These are phyloP conservation scores for Artomyces pyxidatus DNA, from an alignment of 768 basidiomycete genomes.

Conservation along the genomic window DNA sequence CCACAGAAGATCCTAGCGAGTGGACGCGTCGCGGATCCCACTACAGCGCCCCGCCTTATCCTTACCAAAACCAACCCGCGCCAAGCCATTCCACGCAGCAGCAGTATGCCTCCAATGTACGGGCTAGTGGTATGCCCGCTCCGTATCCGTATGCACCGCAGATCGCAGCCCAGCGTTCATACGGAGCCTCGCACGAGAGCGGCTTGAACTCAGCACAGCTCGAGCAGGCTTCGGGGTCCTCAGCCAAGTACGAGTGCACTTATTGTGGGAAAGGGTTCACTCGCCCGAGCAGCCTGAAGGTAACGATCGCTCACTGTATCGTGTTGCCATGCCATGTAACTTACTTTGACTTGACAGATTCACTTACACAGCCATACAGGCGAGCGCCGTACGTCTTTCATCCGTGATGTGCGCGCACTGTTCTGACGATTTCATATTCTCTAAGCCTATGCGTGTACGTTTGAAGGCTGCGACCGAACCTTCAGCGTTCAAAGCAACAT, in stretches of 20 bases:
- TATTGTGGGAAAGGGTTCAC: slow-evolving; percentile 81
- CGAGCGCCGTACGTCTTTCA: slow-evolving; percentile 60
- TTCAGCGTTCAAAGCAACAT: slow-evolving; percentile 88
- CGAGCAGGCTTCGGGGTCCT: slow-evolving; percentile 17
- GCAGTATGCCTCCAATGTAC: slow-evolving; percentile 1
- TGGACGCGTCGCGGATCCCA: neutral
- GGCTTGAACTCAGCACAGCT: neutral
- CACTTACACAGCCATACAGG: slow-evolving; percentile 82
- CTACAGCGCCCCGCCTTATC: neutral
- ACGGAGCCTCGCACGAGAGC: neutral
- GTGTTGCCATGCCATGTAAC: slow-evolving; percentile 1
- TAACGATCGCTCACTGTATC: slow-evolving; percentile 22
- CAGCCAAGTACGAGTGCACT: slow-evolving; percentile 63
- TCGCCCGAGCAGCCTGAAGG: slow-evolving; percentile 77
- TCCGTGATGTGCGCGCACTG: slow-evolving; percentile 1
- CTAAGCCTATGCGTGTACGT: slow-evolving; percentile 68
- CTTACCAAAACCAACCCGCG: slow-evolving; percentile 5
- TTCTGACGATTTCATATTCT: slow-evolving; percentile 4
- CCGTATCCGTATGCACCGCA: slow-evolving; percentile 6
- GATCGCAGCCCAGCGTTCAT: neutral
- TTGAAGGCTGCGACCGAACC: slow-evolving; percentile 67
- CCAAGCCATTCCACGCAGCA: slow-evolving; percentile 1
- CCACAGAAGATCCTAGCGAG: neutral
- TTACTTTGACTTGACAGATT: slow-evolving; percentile 39
- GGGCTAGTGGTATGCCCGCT: neutral